Evolutionary conservation across 1,139 yeast species (phyloP), one percentile per base, ranked within the genome.

Genomic region (Candida pseudoviswanathii): DNA sequence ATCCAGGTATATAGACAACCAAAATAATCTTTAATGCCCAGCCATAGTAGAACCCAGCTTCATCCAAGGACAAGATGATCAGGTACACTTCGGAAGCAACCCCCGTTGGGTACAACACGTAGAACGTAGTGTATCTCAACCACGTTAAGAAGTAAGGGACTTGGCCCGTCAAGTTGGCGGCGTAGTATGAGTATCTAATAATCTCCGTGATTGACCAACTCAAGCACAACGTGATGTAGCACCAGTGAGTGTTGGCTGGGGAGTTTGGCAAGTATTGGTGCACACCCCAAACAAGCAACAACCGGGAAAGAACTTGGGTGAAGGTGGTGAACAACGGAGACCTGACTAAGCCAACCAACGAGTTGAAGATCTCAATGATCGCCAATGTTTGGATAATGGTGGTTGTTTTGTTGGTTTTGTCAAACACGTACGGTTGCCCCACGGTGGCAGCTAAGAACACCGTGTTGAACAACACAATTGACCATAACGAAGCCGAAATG

Each of bases 201-300:
- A 90, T 80, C 68, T 94, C 99, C 32, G 98, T 90, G 51, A 89
- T 64, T 21, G 94, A 82, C 99, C 99, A 94, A 21, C 97, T 94
- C 48, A 84, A 62, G 43, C 85, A 77, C 67, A 94, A 80, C 1
- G 95, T 75, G 42, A 82, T 66, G 63, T 84, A 86, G 43, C 81
- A 75, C 80, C 85, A 81, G 49, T 84, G 81, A 56, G 58, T 63
- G 59, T 78, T 84, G 33, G 83, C 91, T 54, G 80, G 86, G 32
- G 87, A 79, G 24, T 80, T 65, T 9, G 98, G 97, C 59, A 91
- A 77, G 16, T 78, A 66, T 53, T 82, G 82, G 70, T 90, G 84
- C 47, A 94, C 80, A 10, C 98, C 97, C 75, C 89, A 78, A 16
- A 90, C 96, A 43, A 94, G 80, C 55, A 92, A 71, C 51, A 92